phyloP scores from a whole-genome alignment of 352 stramenopile genomes.

The Pythium scleroteichum region DNA sequence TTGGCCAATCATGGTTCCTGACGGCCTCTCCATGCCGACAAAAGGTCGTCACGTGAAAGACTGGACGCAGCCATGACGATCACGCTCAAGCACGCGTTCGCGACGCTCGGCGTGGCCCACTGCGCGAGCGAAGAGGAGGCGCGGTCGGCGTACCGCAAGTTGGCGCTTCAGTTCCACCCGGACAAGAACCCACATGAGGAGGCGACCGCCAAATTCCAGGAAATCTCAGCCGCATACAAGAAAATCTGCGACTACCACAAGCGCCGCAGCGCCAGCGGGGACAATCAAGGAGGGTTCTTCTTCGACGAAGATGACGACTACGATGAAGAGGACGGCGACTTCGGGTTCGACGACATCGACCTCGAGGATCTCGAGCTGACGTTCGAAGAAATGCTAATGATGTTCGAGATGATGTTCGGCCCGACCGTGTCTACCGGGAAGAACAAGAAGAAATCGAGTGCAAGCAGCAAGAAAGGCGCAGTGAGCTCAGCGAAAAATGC shows the following conservation, averaged over 20 bases:
- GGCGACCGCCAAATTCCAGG: slow-evolving; percentile 71
- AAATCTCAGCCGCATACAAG: slow-evolving; percentile 72
- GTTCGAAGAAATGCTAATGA: slow-evolving; percentile 73
- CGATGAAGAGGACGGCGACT: slow-evolving; percentile 19
- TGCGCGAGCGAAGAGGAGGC: slow-evolving; percentile 47
- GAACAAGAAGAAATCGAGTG: slow-evolving; percentile 19
- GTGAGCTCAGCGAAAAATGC: not conserved
- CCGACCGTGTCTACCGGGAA: slow-evolving; percentile 6
- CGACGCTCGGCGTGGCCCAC: slow-evolving; percentile 40
- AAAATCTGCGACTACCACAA: slow-evolving; percentile 54
- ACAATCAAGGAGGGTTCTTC: slow-evolving; percentile 17
- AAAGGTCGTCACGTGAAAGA: not conserved
- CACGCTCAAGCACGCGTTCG: slow-evolving; percentile 46
- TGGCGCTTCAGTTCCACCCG: slow-evolving; percentile 68
- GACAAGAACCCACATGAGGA: slow-evolving; percentile 63
- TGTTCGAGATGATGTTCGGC: slow-evolving; percentile 78
- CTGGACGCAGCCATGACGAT: slow-evolving; percentile 20
- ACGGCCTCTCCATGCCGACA: not conserved
- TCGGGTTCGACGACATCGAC: slow-evolving; percentile 36
- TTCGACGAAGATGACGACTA: slow-evolving; percentile 22
- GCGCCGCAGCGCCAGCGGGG: slow-evolving; percentile 11
- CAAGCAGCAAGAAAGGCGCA: not conserved
- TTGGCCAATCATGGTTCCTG: too few species aligned
- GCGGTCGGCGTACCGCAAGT: slow-evolving; percentile 57
- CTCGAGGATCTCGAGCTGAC: slow-evolving; percentile 45